Base-by-base conservation (phyloP, 805 yeast genomes). In the Cyberlindnera euphorbiiphila region DNA sequence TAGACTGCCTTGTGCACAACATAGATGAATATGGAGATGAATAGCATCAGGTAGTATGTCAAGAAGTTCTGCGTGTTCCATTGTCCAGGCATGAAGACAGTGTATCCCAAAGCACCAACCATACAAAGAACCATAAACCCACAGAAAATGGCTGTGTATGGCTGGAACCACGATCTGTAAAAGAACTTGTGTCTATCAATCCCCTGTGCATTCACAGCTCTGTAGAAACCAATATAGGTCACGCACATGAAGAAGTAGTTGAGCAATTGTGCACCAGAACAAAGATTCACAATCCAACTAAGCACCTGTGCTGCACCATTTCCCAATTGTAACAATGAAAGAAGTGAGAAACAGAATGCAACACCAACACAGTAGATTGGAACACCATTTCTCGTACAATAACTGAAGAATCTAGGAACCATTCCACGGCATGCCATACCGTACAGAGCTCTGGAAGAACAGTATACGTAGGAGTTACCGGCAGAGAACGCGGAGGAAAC, bases 41-140 rank as follows among this genome's bases (percentile, higher is more conserved):
- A 80, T 8, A 83, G 66, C 87, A 84, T 83, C 47, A 85, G 66
- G 54, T 85, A 85, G 51, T 72, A 74, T 56, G 77, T 82, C 50
- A 84, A 66, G 60, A 85, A 85, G 14, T 69, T 64, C 43, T 76
- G 68, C 14, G 70, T 69, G n/a, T 66, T 56, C 87, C 91, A 85
- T 34, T 60, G 50, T n/a, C 82, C 85, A 9, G 81, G 80, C 43
- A 81, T 57, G 61, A 86, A 85, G 1, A 75, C 80, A 3, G 76
- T 65, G 61, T 83, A 85, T 8, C 95, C 95, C 41, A 75, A 72
- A 17, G 77, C 59, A 49, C 74, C 59, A 43, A 74, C 56, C 84
- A 85, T 68, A 47, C 67, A 58, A 37, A 64, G 37, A 9, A 72
- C 65, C 32, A 71, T 59, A 29, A 60, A 43, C 12, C 71, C 53